A percentile compares a stretch with the other conserved stretches of the same genome.
These are phyloP conservation scores for Wallacemonas rigidus DNA, from an alignment of 208 protist species.

Conservation along the genomic window DNA sequence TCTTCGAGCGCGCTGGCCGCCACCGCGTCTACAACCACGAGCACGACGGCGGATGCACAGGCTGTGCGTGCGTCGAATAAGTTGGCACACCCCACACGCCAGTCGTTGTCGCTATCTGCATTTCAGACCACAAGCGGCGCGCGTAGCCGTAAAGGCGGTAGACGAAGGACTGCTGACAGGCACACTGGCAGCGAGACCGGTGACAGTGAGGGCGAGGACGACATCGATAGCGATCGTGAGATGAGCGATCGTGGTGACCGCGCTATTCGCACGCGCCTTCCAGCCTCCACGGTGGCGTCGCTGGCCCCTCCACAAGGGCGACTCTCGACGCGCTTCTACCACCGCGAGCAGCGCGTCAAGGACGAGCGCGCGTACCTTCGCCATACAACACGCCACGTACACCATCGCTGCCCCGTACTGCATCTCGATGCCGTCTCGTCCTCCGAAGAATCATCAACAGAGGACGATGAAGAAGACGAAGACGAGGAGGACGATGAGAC, in stretches of 20 bases:
- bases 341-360: conserved; percentile 24
- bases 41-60: too few species aligned
- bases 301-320: too few species aligned
- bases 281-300: too few species aligned
- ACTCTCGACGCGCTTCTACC: not conserved
- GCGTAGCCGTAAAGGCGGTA: too few species aligned
- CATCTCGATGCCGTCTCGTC: conserved; percentile 40
- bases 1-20: too few species aligned
- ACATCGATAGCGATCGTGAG: not conserved
- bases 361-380: conserved; percentile 44
- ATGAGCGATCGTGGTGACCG: not conserved
- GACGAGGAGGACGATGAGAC: conserved; percentile 18
- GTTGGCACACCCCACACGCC: too few species aligned
- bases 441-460: conserved; percentile 20
- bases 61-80: too few species aligned
- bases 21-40: too few species aligned
- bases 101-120: too few species aligned
- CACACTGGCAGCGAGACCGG: not conserved
- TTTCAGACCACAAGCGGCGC: too few species aligned
- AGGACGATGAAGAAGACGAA: conserved; percentile 27
- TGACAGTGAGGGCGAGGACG: conserved; percentile 1
- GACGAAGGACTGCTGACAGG: not conserved
- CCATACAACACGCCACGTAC: conserved; percentile 50
- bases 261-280: too few species aligned
- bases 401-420: conserved; percentile 52